Conservation (phyloP, 2,329 filamentous ascomycete species). For the Leptographium procerum region DNA sequence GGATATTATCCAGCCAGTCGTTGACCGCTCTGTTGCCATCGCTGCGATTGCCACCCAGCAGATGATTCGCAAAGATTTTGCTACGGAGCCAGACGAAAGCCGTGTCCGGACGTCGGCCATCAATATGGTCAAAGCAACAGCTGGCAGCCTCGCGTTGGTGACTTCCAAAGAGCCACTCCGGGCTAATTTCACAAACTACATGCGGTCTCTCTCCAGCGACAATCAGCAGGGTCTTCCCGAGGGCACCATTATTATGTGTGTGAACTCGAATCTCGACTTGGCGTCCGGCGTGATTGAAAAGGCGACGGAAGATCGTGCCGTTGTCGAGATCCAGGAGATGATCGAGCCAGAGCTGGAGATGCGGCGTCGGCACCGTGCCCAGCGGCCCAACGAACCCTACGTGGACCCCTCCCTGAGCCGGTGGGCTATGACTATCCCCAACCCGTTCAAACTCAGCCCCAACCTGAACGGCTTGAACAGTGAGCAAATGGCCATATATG, state of each 20-base stretch:
- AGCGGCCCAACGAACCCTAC: conserved; percentile 73
- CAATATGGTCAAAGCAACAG: conserved; percentile 89
- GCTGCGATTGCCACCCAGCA: conserved; percentile 93
- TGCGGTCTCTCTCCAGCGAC: conserved; percentile 57
- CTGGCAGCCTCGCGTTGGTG: conserved; percentile 88
- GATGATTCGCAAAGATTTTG: conserved; percentile 93
- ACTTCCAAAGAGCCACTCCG: conserved; percentile 95
- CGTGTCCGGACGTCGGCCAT: conserved; percentile 77
- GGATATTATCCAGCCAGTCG: conserved; percentile 95
- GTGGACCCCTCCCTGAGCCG: conserved; percentile 71
- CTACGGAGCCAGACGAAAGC: conserved; percentile 81
- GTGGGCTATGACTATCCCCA: conserved; percentile 89
- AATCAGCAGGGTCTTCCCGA: conserved; percentile 79
- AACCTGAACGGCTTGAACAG: conserved; percentile 61
- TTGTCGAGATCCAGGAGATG: conserved; percentile 91
- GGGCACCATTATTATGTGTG: conserved; percentile 94
- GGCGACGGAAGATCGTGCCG: conserved; percentile 83
- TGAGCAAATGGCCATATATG: conserved; percentile 91
- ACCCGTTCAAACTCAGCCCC: conserved; percentile 79
- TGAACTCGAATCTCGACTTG: conserved; percentile 91
- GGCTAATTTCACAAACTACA: conserved; percentile 95
- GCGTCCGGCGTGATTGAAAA: conserved; percentile 92
- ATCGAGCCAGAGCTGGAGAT: conserved; percentile 71
- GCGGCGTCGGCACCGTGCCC: conserved; percentile 62
- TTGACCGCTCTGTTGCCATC: conserved; percentile 94